A percentile compares a stretch with the other conserved stretches of the same genome.
phyloP scores from a whole-genome alignment of 2,329 filamentous ascomycete genomes.

The Apiospora aurea region DNA sequence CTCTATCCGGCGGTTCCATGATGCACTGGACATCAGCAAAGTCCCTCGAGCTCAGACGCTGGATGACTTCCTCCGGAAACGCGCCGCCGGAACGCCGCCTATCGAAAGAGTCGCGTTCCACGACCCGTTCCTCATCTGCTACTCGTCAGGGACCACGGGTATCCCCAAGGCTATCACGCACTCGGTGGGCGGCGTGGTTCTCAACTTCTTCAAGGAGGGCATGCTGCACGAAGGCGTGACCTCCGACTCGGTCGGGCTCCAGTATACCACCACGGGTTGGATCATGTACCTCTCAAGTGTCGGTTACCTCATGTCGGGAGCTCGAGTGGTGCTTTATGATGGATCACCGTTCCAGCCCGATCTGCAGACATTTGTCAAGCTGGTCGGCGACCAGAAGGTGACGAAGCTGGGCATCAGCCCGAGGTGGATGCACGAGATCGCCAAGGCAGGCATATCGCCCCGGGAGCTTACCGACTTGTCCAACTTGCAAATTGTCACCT shows the following conservation, averaged over 20 bases:
- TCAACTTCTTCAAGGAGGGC: slow-evolving; percentile 66
- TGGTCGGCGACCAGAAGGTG: slow-evolving; percentile 68
- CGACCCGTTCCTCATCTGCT: slow-evolving; percentile 80
- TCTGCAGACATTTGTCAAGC: slow-evolving; percentile 65
- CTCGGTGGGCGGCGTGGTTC: slow-evolving; percentile 68
- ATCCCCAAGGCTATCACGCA: slow-evolving; percentile 88
- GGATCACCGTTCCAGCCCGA: slow-evolving; percentile 81
- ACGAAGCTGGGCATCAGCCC: slow-evolving; percentile 80
- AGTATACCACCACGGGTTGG: slow-evolving; percentile 78
- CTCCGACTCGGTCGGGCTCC: slow-evolving; percentile 52
- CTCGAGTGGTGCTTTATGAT: slow-evolving; percentile 76
- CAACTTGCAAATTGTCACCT: slow-evolving; percentile 66
- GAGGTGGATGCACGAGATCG: slow-evolving; percentile 77
- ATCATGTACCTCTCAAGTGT: slow-evolving; percentile 82
- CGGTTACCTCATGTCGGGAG: slow-evolving; percentile 64
- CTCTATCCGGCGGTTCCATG: slow-evolving; percentile 69
- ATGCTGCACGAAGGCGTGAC: slow-evolving; percentile 54
- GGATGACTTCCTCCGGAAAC: slow-evolving; percentile 50
- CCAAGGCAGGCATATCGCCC: slow-evolving; percentile 68
- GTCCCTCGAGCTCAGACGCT: slow-evolving; percentile 58
- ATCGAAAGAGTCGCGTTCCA: slow-evolving; percentile 72
- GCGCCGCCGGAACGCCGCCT: slow-evolving; percentile 46
- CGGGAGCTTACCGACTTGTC: slow-evolving; percentile 68
- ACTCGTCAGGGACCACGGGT: slow-evolving; percentile 83
- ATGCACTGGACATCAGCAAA: slow-evolving; percentile 63